Base-by-base conservation (phyloP, 148 eudicot species). In the Rhododendron molle region DNA sequence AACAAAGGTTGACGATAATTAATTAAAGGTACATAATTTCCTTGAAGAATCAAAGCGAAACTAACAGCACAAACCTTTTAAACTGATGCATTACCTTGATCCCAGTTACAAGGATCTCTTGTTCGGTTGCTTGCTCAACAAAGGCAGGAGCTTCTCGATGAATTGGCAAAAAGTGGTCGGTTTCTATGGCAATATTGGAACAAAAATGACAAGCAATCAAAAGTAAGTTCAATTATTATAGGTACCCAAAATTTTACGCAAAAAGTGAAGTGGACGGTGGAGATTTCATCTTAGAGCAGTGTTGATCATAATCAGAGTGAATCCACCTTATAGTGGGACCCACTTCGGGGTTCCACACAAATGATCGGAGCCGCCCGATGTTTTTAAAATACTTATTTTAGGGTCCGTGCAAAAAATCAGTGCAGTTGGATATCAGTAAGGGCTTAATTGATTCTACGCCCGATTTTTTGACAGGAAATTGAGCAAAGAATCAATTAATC, bases 71-170 rank as follows among this genome's bases (percentile, higher is more conserved):
- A 58, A 6, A 20, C 65, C 26, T 58, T 58, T 58, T 20, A 72
- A 73, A 18, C 12, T 30, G 32, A 81, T 5, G 76, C 44, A 34
- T 46, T 86, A 97, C 98, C 98, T 97, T 97, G 85, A 97, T 97
- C 83, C 98, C 99, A 86, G 99, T 97, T 32, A 94, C 99, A 90
- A 97, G 98, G 84, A 95, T 95, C 87, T 97, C 90, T 81, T 97
- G 99, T 88, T 97, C 98, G 50, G 99, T 97, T 28, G 99, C 96
- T 84, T 97, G 99, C 83, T 97, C 99, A 78, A 97, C 98, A 84
- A 97, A 97, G 21, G 99, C 82, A 20, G 99, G 99, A 82, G 99
- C 98, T 89, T 95, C 98, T 89, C 98, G 91, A 85, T 95, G 98
- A 85, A 95, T 95, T 72, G 98, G 98, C 89, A 95, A 86, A 86